Evolutionary conservation across 2,329 filamentous ascomycete genomes (phyloP).

Genomic region (Knufia fluminis): DNA sequence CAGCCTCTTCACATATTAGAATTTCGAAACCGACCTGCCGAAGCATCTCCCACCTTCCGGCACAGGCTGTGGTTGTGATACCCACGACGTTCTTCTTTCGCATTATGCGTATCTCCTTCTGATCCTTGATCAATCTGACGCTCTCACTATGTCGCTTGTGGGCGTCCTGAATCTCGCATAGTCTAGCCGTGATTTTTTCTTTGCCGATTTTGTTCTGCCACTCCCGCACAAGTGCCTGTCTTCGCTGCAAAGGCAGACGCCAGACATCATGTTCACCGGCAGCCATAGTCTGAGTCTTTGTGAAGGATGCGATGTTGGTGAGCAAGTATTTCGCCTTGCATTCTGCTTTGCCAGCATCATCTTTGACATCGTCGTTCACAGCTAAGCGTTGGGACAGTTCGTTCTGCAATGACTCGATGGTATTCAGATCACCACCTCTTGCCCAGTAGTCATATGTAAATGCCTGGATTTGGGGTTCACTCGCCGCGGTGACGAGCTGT

Average conservation of each 20-base stretch:
- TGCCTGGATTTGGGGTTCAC: slow-evolving; percentile 10
- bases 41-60: slow-evolving; percentile 21
- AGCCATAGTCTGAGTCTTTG: not conserved
- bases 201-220: slow-evolving; percentile 12
- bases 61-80: slow-evolving; percentile 27
- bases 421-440: slow-evolving; percentile 23
- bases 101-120: slow-evolving; percentile 21
- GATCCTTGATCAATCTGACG: slow-evolving; percentile 4
- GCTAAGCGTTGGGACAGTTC: slow-evolving; percentile 14
- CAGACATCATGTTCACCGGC: slow-evolving; percentile 11
- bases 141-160: too few relatives aligned
- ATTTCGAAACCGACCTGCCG: slow-evolving; percentile 27
- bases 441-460: slow-evolving; percentile 25
- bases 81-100: slow-evolving; percentile 23
- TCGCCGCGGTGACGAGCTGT: slow-evolving; percentile 13
- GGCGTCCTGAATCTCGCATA: too few relatives aligned
- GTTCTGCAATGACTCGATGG: slow-evolving; percentile 20
- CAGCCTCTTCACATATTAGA: slow-evolving; percentile 59
- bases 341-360: not conserved
- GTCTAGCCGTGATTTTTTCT: not conserved
- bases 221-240: slow-evolving; percentile 8
- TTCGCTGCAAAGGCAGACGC: slow-evolving; percentile 5
- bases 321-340: not conserved
- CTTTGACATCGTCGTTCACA: not conserved
- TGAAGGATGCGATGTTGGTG: slow-evolving; percentile 2